Evolutionary conservation across 169 alveolate species (phyloP).

Genomic region (Eimeria tenella): DNA sequence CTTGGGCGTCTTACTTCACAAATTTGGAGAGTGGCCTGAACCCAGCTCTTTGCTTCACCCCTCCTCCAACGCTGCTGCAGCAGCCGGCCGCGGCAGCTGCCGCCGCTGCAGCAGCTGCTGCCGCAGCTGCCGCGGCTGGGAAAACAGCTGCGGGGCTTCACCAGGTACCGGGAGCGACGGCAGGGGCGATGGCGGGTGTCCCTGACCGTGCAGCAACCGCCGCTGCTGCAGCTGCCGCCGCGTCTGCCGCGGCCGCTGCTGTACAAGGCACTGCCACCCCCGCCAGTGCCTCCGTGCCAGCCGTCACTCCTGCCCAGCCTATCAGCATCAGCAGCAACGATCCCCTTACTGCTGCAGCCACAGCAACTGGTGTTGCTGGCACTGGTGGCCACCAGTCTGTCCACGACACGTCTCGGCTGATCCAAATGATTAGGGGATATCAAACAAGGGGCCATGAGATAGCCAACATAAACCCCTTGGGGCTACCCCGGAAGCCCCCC

Average conservation of each 20-base stretch:
- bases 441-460: conserved; percentile 78
- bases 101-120: neutral
- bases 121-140: neutral
- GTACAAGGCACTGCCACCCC: neutral
- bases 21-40: conserved; percentile 54
- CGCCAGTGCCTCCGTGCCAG: neutral
- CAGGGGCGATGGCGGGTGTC: neutral
- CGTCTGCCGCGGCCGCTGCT: neutral
- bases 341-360: neutral
- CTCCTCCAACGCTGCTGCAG: conserved; percentile 62
- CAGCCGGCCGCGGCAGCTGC: conserved; percentile 2
- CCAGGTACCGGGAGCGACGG: neutral
- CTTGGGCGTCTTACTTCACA: conserved; percentile 83
- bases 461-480: conserved; percentile 69
- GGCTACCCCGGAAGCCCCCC: conserved; percentile 72
- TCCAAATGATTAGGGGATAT: conserved; percentile 80
- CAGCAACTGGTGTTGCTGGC: conserved; percentile 29
- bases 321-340: neutral
- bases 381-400: conserved; percentile 50
- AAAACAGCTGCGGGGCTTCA: neutral
- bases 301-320: neutral
- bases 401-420: conserved; percentile 78
- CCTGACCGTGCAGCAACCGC: neutral
- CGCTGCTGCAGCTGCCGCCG: neutral
- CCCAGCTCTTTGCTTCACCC: conserved; percentile 5